A percentile compares a stretch with the other conserved stretches of the same genome.
Evolutionary conservation across 2,329 filamentous ascomycete genomes (phyloP).

Genomic region (Phaeophleospora eucalypticola): DNA sequence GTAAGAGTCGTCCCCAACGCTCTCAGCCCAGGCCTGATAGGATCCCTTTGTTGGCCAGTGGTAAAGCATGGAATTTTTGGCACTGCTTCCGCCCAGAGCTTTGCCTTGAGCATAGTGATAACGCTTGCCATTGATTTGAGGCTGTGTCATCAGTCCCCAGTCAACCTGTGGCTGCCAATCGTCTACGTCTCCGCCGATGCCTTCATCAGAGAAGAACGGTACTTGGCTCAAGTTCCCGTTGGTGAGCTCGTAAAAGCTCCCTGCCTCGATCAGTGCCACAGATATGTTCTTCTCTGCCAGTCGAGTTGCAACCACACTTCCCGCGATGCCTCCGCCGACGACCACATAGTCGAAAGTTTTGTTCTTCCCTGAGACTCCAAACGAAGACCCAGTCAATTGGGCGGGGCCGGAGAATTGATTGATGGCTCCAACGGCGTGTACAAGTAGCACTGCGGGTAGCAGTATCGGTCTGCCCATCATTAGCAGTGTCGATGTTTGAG

Average conservation of each 20-base stretch:
- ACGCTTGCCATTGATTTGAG: conserved; percentile 3
- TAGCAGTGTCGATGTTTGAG: too few species aligned
- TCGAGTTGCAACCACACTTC: conserved; percentile 19
- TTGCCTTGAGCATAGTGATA: conserved; percentile 25
- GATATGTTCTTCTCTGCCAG: conserved; percentile 15
- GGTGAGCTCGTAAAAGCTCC: conserved; percentile 21
- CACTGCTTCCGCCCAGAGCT: conserved; percentile 24
- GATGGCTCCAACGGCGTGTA: too few species aligned
- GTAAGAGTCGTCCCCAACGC: conserved; percentile 33
- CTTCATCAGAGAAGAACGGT: conserved; percentile 3
- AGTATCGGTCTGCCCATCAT: too few species aligned
- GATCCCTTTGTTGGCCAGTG: conserved; percentile 29
- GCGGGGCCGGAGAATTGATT: not conserved
- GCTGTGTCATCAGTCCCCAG: conserved; percentile 18
- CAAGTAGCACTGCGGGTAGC: too few species aligned
- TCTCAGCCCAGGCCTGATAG: conserved; percentile 34
- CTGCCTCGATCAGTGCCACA: conserved; percentile 27
- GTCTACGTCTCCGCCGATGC: conserved; percentile 6
- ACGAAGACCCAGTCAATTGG: not conserved
- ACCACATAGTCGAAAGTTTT: conserved; percentile 22
- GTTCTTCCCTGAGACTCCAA: conserved; percentile 17
- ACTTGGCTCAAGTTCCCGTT: conserved; percentile 19
- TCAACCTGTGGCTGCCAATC: conserved; percentile 24
- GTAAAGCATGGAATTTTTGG: conserved; percentile 25
- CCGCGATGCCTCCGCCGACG: conserved; percentile 21